A percentile compares a stretch with the other conserved stretches of the same genome.
Conservation (phyloP, 1,284 basidiomycete genomes). For the Xerocomus amazonicus region DNA sequence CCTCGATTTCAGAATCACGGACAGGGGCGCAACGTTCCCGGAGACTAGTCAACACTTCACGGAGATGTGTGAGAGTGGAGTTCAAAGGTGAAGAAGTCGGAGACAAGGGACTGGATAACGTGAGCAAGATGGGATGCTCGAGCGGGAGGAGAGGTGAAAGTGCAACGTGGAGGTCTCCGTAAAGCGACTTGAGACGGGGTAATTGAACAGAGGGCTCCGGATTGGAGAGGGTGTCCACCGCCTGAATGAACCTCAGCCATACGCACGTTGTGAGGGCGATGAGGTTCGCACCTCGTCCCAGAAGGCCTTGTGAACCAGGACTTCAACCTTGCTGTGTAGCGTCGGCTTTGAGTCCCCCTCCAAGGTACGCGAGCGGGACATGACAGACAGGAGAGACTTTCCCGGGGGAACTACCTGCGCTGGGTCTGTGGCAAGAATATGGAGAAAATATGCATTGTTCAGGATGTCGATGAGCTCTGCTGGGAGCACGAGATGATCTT, state of each 20-base stretch:
- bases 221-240: constrained; percentile 41
- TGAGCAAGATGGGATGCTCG: constrained; percentile 43
- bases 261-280: constrained; percentile 1
- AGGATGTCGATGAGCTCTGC: constrained; percentile 50
- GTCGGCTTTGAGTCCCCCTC: constrained; percentile 27
- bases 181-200: constrained; percentile 49
- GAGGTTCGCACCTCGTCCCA: constrained; percentile 60
- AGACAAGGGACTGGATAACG: constrained; percentile 53
- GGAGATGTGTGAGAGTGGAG: constrained; percentile 49
- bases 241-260: constrained; percentile 35
- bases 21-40: constrained; percentile 61
- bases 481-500: constrained; percentile 40
- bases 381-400: constrained; percentile 63
- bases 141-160: constrained; percentile 53
- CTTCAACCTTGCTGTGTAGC: constrained; percentile 50
- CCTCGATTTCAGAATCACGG: constrained; percentile 52
- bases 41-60: constrained; percentile 47
- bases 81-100: constrained; percentile 65
- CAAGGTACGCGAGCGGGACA: constrained; percentile 41
- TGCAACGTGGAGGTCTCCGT: constrained; percentile 48
- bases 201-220: constrained; percentile 44
- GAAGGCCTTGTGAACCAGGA: constrained; percentile 58
- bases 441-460: constrained; percentile 59
- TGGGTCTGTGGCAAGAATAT: constrained; percentile 58
- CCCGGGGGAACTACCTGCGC: constrained; percentile 57